Conservation (phyloP, 106 monocot genomes). For the Hemerocallis citrina region DNA sequence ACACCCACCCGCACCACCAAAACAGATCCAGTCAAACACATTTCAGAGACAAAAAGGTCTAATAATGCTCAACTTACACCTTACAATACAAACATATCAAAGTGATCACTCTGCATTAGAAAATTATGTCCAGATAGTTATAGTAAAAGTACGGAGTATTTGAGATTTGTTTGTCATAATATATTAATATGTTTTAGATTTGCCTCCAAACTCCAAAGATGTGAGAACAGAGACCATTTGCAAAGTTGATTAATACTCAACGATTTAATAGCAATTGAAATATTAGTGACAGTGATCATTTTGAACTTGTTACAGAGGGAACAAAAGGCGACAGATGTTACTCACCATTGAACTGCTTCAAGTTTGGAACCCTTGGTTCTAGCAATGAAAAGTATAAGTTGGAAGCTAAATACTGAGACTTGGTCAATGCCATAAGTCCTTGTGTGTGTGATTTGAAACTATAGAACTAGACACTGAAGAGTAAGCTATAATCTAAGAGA, state of each 20-base stretch:
- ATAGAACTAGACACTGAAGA: not conserved
- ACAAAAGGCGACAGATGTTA: not conserved
- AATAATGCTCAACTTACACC: no score
- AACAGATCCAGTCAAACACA: no score
- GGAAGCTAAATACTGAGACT: conserved; percentile 13
- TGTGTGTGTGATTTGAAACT: conserved; percentile 2
- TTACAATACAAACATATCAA: no score
- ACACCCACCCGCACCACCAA: no score
- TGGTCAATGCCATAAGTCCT: conserved; percentile 18
- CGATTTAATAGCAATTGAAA: not conserved
- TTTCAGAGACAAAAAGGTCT: no score
- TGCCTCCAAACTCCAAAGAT: no score
- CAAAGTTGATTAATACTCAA: not conserved
- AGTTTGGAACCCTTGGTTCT: conserved; percentile 4
- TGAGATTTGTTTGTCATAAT: no score
- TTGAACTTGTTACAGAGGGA: not conserved
- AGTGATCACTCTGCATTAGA: no score
- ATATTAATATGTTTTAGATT: no score
- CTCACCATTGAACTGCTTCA: conserved; percentile 13
- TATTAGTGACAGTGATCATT: not conserved
- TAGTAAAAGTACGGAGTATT: no score
- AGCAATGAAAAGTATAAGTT: not conserved
- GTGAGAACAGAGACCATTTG: not conserved
- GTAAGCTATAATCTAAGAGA: not conserved
- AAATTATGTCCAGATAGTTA: no score